These are phyloP conservation scores for Glomus cerebriforme DNA, from an alignment of 192 early-diverging fungal species.

Conservation along the genomic window DNA sequence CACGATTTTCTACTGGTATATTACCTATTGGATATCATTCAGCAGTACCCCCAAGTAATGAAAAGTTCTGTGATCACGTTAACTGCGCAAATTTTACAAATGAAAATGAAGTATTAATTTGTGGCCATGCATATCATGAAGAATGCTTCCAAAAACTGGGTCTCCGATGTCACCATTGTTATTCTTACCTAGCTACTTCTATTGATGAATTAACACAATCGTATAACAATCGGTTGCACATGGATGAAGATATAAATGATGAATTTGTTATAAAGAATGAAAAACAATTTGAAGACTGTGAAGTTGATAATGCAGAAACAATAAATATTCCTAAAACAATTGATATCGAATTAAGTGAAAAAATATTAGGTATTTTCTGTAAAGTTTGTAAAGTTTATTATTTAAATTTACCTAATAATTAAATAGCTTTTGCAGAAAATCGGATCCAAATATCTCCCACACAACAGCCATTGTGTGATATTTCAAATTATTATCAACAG, in stretches of 20 bases:
- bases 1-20: not conserved
- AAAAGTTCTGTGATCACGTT: slow-evolving; percentile 7
- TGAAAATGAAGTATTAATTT: not conserved
- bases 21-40: not conserved
- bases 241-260: not conserved
- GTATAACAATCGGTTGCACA: not conserved
- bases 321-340: not conserved
- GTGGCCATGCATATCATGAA: slow-evolving; percentile 2
- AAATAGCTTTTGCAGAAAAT: not conserved
- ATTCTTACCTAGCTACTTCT: not conserved
- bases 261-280: not conserved
- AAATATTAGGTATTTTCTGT: not conserved
- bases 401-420: not conserved
- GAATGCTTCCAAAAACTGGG: not conserved
- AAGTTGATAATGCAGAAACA: not conserved
- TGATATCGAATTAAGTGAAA: not conserved
- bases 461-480: not conserved
- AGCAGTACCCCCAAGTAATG: not conserved
- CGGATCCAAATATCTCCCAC: too few species aligned
- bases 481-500: not conserved
- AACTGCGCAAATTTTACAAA: not conserved
- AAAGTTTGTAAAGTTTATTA: not conserved
- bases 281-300: not conserved
- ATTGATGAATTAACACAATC: not conserved
- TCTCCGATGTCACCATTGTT: not conserved